Conservation (phyloP, 2,329 filamentous ascomycete genomes). For the Esteya vermicola region DNA sequence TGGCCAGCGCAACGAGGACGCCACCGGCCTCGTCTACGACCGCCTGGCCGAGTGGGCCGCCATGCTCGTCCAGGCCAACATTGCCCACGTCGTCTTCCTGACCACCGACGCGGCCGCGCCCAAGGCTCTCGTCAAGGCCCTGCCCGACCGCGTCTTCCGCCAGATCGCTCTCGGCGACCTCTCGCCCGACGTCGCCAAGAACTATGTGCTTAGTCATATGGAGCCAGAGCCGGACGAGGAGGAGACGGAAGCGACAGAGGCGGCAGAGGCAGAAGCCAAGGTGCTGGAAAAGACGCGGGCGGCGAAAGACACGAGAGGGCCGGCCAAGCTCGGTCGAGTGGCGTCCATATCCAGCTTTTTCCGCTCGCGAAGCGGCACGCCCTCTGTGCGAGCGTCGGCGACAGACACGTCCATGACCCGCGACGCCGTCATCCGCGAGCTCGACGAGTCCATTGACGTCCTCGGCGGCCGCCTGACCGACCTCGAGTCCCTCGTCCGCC, state of each 20-base stretch:
- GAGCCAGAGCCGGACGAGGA: slow-evolving; percentile 29
- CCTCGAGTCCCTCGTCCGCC: slow-evolving; percentile 81
- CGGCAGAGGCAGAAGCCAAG: not conserved
- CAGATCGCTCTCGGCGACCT: slow-evolving; percentile 78
- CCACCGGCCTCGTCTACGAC: slow-evolving; percentile 50
- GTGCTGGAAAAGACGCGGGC: not conserved
- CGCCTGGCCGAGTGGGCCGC: slow-evolving; percentile 86
- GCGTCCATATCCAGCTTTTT: no score
- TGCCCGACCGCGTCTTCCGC: slow-evolving; percentile 84
- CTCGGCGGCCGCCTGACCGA: slow-evolving; percentile 91
- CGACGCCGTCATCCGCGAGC: slow-evolving; percentile 43
- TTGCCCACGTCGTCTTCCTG: slow-evolving; percentile 89
- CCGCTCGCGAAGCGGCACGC: no score
- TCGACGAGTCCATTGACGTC: slow-evolving; percentile 68
- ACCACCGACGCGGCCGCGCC: slow-evolving; percentile 81
- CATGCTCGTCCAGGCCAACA: slow-evolving; percentile 66
- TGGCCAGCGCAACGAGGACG: slow-evolving; percentile 60
- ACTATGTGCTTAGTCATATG: slow-evolving; percentile 76
- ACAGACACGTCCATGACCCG: slow-evolving; percentile 1
- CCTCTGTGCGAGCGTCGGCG: no score
- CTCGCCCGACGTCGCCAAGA: slow-evolving; percentile 71
- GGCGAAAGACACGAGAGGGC: no score
- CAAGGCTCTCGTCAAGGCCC: slow-evolving; percentile 71
- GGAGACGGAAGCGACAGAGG: slow-evolving; percentile 11
- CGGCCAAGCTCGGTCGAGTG: no score